Evolutionary conservation across 2,329 filamentous ascomycete genomes (phyloP).

Genomic region (Claviceps sp.): DNA sequence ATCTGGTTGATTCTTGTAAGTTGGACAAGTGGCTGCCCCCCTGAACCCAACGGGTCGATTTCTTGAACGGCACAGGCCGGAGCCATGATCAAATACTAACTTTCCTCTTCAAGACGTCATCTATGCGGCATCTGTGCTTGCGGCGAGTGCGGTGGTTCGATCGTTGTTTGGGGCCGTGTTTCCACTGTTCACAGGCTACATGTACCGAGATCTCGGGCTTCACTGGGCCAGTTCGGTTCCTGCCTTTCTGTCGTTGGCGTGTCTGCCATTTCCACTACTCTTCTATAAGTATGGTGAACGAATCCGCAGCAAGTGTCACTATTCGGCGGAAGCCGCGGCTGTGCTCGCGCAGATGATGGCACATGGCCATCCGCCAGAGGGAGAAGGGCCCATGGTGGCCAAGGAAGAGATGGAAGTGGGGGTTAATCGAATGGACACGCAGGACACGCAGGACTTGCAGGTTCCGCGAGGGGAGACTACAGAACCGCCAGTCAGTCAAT

Average conservation of each 20-base stretch:
- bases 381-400: constrained; percentile 14
- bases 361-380: constrained; percentile 15
- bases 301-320: constrained; percentile 57
- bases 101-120: constrained; percentile 39
- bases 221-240: constrained; percentile 66
- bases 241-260: constrained; percentile 58
- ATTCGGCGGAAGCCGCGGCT: constrained; percentile 50
- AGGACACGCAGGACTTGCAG: too few relatives aligned
- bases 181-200: constrained; percentile 54
- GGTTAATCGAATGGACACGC: neutral
- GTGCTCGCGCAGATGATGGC: constrained; percentile 36
- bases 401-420: constrained; percentile 12
- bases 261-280: constrained; percentile 61
- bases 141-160: constrained; percentile 58
- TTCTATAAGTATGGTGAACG: constrained; percentile 57
- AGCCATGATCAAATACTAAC: neutral
- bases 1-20: constrained; percentile 49
- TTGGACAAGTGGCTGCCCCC: neutral
- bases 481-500: too few relatives aligned
- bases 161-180: constrained; percentile 61
- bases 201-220: constrained; percentile 48
- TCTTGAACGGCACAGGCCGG: too few relatives aligned
- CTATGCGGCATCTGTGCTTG: constrained; percentile 62
- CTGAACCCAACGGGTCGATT: too few relatives aligned
- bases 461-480: too few relatives aligned